Percentiles rank a stretch among this genome's conserved stretches.
Evolutionary conservation across 164 flowering plant species (phyloP).

Genomic region (Annona squamosa): DNA sequence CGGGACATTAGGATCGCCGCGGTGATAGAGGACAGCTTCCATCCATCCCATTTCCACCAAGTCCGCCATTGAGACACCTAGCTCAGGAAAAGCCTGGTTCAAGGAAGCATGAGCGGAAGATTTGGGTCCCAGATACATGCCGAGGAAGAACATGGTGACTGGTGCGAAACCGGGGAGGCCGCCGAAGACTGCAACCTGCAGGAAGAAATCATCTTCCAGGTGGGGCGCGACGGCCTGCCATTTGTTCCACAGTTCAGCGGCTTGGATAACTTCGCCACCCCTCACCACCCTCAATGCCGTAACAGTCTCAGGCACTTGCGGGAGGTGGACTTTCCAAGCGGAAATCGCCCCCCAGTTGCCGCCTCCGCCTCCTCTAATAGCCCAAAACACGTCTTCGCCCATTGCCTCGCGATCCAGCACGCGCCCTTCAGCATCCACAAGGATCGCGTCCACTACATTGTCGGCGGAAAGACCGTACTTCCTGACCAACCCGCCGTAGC

Average conservation of each 20-base stretch:
- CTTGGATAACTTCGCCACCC: slow-evolving; percentile 3
- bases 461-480: slow-evolving; percentile 13
- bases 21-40: slow-evolving; percentile 1
- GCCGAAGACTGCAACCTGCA: not conserved
- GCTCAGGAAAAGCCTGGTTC: slow-evolving; percentile 5
- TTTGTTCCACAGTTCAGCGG: not conserved
- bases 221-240: slow-evolving; percentile 12
- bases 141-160: not conserved
- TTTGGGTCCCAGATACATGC: slow-evolving; percentile 3
- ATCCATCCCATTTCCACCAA: slow-evolving; percentile 14
- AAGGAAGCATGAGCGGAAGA: not conserved
- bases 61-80: slow-evolving; percentile 2
- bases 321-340: slow-evolving; percentile 13
- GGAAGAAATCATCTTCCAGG: slow-evolving; percentile 8
- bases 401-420: slow-evolving; percentile 15
- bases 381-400: slow-evolving; percentile 29
- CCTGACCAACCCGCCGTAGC: slow-evolving; percentile 5
- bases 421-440: slow-evolving; percentile 10
- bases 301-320: slow-evolving; percentile 13
- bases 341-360: slow-evolving; percentile 15
- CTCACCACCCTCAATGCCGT: slow-evolving; percentile 10
- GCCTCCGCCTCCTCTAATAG: slow-evolving; percentile 21
- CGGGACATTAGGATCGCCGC: not conserved
- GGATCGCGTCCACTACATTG: slow-evolving; percentile 16
- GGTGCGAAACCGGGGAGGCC: too few relatives aligned